Evolutionary conservation across 2,329 filamentous ascomycete genomes (phyloP), one percentile per base, ranked within the genome.

Genomic region (Calonectria fujianensis): DNA sequence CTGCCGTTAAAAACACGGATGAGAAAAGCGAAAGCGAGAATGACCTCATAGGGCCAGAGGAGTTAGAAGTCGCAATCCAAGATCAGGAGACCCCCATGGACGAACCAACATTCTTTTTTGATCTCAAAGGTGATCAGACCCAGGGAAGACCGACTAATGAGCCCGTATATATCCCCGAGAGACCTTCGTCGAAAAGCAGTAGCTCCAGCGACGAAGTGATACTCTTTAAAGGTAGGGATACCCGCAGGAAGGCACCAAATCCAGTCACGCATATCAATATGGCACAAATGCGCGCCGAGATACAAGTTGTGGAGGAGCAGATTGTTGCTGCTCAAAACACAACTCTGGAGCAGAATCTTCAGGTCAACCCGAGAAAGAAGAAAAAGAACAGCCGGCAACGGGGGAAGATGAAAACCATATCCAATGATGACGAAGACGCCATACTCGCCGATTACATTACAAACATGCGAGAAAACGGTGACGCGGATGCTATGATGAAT

Each of bases 381-480:
- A 74, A 74, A 18, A 78, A 74, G 31, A 81, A 82, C 61, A 54
- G 32, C 27, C 70, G 41, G 16, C 81, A 63, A 18, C 77, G 50
- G 59, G 76, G 77, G 74, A 77, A 76, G 76, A 41, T 76, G 80
- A 70, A 57, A 39, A 37, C 50, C 3, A 51, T 41, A 61, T 45
- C 54, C 11, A 73, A 75, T 31, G 74, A 78, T 3, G 87, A 89
- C 10, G 89, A 93, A 24, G 90, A 92, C 50, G 90, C 88, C 1
- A 86, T 92, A 52, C 85, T 93, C 78, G 90, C 91, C 1, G 94
- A 96, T 80, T 96, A 96, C 79, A 93, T 95, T 80, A 89, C 90
- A 54, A 95, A 95, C 75, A 88, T 94, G 80, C 85, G 84, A 24
- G 87, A 87, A 1, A 87, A 88, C 63, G 87, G 86, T 32, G 85